These are phyloP conservation scores for Capillidium rhysosporum DNA, from an alignment of 371 early-diverging fungal species.

Conservation along the genomic window DNA sequence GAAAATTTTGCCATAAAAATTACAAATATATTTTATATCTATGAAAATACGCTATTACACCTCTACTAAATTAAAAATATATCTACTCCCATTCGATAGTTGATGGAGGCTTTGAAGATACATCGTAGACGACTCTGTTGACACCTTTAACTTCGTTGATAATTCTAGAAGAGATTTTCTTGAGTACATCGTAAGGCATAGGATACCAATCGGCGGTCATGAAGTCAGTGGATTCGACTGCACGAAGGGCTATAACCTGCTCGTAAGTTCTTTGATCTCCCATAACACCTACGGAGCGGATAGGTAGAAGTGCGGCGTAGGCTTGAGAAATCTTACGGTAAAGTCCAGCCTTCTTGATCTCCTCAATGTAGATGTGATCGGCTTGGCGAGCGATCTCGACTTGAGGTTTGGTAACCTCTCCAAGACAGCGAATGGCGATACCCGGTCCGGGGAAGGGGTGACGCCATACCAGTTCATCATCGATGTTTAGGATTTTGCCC, in stretches of 20 bases:
- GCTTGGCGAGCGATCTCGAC: constrained; percentile 85
- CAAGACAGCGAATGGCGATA: constrained; percentile 89
- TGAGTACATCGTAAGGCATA: constrained; percentile 67
- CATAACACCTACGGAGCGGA: constrained; percentile 95
- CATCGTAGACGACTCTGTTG: constrained; percentile 92
- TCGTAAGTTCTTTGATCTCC: constrained; percentile 96
- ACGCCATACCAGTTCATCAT: constrained; percentile 91
- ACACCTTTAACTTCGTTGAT: constrained; percentile 95
- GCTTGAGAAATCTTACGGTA: constrained; percentile 95
- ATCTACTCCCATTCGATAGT: constrained; percentile 85
- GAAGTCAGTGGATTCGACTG: constrained; percentile 89
- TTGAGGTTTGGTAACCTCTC: constrained; percentile 82
- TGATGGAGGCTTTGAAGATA: constrained; percentile 86
- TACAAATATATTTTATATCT: too few species aligned
- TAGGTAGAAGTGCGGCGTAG: constrained; percentile 84
- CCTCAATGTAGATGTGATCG: constrained; percentile 92
- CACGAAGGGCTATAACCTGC: constrained; percentile 91
- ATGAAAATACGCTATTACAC: too few species aligned
- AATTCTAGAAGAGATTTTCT: constrained; percentile 79
- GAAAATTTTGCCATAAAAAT: too few species aligned
- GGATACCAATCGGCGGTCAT: constrained; percentile 94
- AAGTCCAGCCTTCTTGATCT: constrained; percentile 88
- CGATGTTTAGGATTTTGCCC: constrained; percentile 68
- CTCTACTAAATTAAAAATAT: too few species aligned
- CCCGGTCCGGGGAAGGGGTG: constrained; percentile 98